A percentile compares a stretch with the other conserved stretches of the same genome.
Conservation (phyloP, 139 green algal genomes). For the Auxenochlorella pyrenoidosa region DNA sequence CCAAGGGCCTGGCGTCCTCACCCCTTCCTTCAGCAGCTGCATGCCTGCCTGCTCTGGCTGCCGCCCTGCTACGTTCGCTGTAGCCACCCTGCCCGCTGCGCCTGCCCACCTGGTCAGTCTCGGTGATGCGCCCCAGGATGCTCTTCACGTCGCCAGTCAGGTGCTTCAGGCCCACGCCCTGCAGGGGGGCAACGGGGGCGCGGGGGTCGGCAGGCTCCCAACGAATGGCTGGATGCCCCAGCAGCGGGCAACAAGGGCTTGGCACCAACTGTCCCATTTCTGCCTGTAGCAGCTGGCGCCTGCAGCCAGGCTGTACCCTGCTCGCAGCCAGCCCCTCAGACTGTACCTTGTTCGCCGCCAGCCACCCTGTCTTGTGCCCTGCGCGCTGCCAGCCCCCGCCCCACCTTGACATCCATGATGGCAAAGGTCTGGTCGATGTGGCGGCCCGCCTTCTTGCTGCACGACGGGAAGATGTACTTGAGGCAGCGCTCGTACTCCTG, state of each 20-base stretch:
- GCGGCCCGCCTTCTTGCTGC: conserved; percentile 64
- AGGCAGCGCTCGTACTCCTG: conserved; percentile 91
- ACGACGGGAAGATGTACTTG: conserved; percentile 87
- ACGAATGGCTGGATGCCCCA: too few relatives aligned
- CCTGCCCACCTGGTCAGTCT: conserved; percentile 29
- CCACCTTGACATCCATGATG: conserved; percentile 90
- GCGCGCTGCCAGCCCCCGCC: too few relatives aligned
- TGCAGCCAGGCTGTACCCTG: too few relatives aligned
- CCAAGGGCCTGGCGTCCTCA: too few relatives aligned
- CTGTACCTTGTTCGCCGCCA: not conserved
- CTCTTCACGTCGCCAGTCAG: conserved; percentile 64
- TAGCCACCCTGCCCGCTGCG: not conserved
- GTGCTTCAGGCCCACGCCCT: conserved; percentile 74
- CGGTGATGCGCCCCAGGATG: conserved; percentile 61
- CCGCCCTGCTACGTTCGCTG: too few relatives aligned
- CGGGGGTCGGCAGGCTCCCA: too few relatives aligned
- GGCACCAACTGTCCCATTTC: too few relatives aligned
- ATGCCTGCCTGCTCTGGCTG: not conserved
- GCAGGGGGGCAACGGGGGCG: not conserved
- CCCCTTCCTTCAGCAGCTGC: not conserved
- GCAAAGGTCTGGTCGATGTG: conserved; percentile 89
- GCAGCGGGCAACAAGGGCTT: too few relatives aligned
- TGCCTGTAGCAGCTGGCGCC: too few relatives aligned
- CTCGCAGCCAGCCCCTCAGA: too few relatives aligned
- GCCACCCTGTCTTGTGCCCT: too few relatives aligned